Evolutionary conservation across 148 eudicot genomes (phyloP).

Genomic region (Persicaria maculosa): DNA sequence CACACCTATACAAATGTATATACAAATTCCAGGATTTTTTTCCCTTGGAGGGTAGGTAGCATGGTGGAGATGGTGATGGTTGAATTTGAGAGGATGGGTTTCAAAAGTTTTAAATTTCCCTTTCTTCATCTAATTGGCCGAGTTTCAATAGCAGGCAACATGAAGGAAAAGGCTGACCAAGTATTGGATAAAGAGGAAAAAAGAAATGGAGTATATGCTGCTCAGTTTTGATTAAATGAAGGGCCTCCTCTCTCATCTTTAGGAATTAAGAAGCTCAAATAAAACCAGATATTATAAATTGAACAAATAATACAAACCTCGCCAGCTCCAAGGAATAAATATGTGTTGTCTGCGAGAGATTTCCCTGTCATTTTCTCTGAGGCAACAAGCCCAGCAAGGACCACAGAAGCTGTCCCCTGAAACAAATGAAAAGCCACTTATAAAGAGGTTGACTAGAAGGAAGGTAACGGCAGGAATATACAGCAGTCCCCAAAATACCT

Average conservation of each 20-base stretch:
- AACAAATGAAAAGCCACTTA: constrained; percentile 1
- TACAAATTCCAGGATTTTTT: background rate
- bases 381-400: constrained; percentile 83
- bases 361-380: constrained; percentile 67
- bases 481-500: constrained; percentile 36
- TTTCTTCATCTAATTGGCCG: background rate
- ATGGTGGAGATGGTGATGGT: background rate
- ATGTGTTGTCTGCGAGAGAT: constrained; percentile 72
- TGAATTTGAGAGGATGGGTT: background rate
- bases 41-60: background rate
- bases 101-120: background rate
- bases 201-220: background rate
- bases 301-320: constrained; percentile 43
- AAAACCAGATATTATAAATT: background rate
- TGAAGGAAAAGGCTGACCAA: background rate
- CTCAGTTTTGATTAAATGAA: background rate
- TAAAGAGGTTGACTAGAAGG: background rate
- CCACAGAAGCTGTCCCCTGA: constrained; percentile 97
- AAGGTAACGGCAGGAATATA: background rate
- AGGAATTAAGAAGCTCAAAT: background rate
- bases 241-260: too few relatives aligned
- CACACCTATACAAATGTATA: background rate
- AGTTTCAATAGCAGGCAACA: background rate
- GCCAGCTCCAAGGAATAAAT: constrained; percentile 94
- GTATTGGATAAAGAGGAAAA: background rate